These are phyloP conservation scores for Podaxis sp. DNA, from an alignment of 768 basidiomycete genomes.

Conservation along the genomic window DNA sequence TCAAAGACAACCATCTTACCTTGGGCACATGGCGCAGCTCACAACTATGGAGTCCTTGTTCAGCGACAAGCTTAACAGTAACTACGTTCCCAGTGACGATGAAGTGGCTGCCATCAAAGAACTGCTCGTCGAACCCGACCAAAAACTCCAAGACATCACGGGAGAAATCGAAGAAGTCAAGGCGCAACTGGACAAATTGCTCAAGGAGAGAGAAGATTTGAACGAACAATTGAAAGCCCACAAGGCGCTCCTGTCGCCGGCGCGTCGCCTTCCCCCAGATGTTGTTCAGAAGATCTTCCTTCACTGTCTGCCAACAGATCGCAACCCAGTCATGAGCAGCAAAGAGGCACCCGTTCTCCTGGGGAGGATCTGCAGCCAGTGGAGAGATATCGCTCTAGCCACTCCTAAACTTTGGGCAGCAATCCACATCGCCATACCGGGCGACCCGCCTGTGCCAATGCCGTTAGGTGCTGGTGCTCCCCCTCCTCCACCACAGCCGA, in stretches of 20 bases:
- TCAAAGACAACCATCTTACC: background rate
- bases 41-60: constrained; percentile 13
- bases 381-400: constrained; percentile 15
- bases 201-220: constrained; percentile 4
- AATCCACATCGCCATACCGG: constrained; percentile 17
- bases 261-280: constrained; percentile 17
- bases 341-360: constrained; percentile 17
- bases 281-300: constrained; percentile 18
- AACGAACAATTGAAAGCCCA: constrained; percentile 7
- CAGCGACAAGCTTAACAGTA: constrained; percentile 6
- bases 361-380: constrained; percentile 16
- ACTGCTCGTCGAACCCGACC: constrained; percentile 5
- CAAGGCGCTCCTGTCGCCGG: constrained; percentile 13
- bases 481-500: background rate
- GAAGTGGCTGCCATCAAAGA: constrained; percentile 8
- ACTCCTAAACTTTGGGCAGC: constrained; percentile 18
- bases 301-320: constrained; percentile 16
- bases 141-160: constrained; percentile 7
- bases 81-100: constrained; percentile 11
- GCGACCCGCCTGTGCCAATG: constrained; percentile 7
- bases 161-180: constrained; percentile 7
- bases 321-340: constrained; percentile 18
- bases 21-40: background rate
- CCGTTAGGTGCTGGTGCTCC: background rate
- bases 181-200: background rate